Base-by-base conservation (phyloP, 148 eudicot genomes). In the Spergularia bocconei region DNA sequence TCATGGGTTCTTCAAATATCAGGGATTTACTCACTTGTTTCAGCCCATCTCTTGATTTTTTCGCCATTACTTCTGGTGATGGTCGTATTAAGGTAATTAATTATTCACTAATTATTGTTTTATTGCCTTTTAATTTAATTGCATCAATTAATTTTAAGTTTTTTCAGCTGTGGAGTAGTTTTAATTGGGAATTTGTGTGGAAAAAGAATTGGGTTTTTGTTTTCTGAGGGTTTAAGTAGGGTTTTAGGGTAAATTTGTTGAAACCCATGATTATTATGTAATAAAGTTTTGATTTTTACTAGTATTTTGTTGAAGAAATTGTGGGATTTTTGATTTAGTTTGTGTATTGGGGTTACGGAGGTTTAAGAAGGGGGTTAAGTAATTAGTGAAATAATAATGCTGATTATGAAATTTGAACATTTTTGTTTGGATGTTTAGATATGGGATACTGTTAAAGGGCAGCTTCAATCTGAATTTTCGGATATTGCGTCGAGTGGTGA, bases 401-500 rank as follows among this genome's bases (percentile, higher is more conserved):
- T 10, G 19, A 8, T 74, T 41, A 6, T 16, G 23, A 10, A 23
- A 25, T 50, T 62, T 74, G 16, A 6, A 23, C 5, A 6, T 4
- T 20, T 75, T 38, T 36, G 39, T 48, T 47, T 47, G 13, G 51
- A 29, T 38, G 81, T 76, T 73, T 89, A 95, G 99, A 87, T 95
- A 79, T 92, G 99, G 97, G 96, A 90, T 77, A 88, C 96, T 14
- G 77, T 80, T 15, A 92, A 92, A 76, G 90, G 97, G 65, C 96
- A 89, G 81, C 78, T 95, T 41, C 93, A 90, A 77, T 88, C 92
- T 11, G 98, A 92, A 66, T 90, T 90, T 77, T 75, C 93, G 0
- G 89, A 89, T 69, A 79, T 95, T 33, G 86, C 59, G 57, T 83
- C 85, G 23, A 52, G 77, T 0, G 86, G 77, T 55, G 90, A 78